Percentiles rank a stretch among this genome's conserved stretches.
phyloP scores from a whole-genome alignment of 129 eudicot genomes.

The Sambucus nigra region DNA sequence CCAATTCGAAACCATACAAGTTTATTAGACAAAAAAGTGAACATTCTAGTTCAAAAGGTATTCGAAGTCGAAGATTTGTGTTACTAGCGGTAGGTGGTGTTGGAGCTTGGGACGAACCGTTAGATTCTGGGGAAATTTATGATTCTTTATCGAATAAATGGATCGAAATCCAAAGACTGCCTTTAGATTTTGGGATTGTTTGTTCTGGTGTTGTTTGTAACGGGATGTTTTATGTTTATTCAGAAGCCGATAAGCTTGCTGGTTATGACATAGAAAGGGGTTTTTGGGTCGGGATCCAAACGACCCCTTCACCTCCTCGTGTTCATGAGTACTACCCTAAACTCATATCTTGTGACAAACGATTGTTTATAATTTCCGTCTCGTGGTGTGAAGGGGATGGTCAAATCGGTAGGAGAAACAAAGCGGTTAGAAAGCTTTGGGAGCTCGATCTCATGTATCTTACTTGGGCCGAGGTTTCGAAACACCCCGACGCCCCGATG shows the following conservation, averaged over 20 bases:
- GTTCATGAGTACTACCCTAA: conserved; percentile 88
- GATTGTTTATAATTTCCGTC: conserved; percentile 75
- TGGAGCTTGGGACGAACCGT: conserved; percentile 91
- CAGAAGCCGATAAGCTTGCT: conserved; percentile 66
- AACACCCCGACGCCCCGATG: conserved; percentile 96
- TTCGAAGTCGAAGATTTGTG: conserved; percentile 48
- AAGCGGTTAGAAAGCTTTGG: conserved; percentile 91
- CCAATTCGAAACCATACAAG: conserved; percentile 23
- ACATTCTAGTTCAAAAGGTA: conserved; percentile 23
- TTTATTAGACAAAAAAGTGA: conserved; percentile 38
- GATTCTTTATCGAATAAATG: conserved; percentile 75
- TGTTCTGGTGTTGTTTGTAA: conserved; percentile 66
- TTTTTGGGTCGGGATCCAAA: conserved; percentile 62
- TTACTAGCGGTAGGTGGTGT: conserved; percentile 81
- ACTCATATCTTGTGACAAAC: conserved; percentile 43
- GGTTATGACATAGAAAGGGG: conserved; percentile 73
- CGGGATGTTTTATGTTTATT: conserved; percentile 65
- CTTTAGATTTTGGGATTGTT: conserved; percentile 67
- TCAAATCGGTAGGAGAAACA: conserved; percentile 87
- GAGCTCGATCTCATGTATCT: conserved; percentile 60
- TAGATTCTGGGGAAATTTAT: conserved; percentile 79
- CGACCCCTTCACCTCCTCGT: conserved; percentile 49
- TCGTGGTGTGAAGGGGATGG: conserved; percentile 99
- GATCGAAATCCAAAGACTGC: conserved; percentile 68
- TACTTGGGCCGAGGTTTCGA: conserved; percentile 53